Evolutionary conservation across 106 monocot genomes (phyloP), one percentile per base, ranked within the genome.

Genomic region (Amphibolis antarctica): DNA sequence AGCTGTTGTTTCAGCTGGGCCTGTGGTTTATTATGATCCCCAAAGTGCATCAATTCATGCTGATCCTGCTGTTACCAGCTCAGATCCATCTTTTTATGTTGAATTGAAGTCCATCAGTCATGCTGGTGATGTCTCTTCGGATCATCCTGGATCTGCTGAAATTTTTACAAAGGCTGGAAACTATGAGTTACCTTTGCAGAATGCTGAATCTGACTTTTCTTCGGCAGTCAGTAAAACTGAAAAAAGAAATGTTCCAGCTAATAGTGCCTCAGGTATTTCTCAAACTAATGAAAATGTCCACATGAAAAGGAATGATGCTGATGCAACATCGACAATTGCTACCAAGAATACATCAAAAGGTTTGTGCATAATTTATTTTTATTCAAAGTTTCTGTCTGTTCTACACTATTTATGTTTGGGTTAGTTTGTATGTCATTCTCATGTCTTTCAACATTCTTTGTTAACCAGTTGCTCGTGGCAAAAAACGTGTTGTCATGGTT

Each of bases 311-410:
- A 71, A 44, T 62, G 26, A 51, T 21, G 26, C 24, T 15, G 66
- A 78, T 72, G 24, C 25, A 23, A 28, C 47, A 28, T 66, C 79
- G 54, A 55, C 46, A 31, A 51, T 69, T 20, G 17, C 51, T 42
- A n/a, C 64, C 0, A 92, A 80, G 65, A 78, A 76, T 30, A 77
- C 82, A 54, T 19, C 74, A 0, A 93, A 88, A 81, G 92, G 92
- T 85, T 18, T 13, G 18, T 45, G 10, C 25, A 31, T 15, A 31
- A 28, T 31, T 10, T 3, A 22, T n/a, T 24, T 1, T 5, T 18
- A 30, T 28, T 31, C 11, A 17, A 42, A 55, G 9, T 4, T 42
- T 23, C 42, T 42, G 4, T 53, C 3, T 21, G 26, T 30, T 27
- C n/a, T 17, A 58, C 12, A 27, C n/a, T n/a, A n/a, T n/a, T n/a